These are phyloP conservation scores for Trichosporon sp. DNA, from an alignment of 1,284 basidiomycete species.

Conservation along the genomic window DNA sequence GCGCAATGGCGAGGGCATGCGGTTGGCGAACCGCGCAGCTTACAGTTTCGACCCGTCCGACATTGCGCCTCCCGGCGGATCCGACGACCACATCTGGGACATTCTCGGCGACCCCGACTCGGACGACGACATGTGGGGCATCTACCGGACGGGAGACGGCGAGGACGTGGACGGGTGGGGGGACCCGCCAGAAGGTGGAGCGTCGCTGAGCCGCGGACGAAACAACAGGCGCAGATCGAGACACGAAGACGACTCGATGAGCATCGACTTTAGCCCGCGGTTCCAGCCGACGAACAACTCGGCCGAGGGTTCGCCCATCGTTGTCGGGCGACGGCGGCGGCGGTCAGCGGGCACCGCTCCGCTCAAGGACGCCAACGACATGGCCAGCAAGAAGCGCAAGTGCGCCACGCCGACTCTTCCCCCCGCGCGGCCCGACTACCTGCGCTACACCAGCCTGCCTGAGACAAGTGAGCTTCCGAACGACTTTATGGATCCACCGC, in stretches of 20 bases:
- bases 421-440: constrained; percentile 36
- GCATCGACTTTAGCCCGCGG: constrained; percentile 2
- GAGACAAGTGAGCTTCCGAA: constrained; percentile 8
- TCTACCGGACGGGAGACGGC: constrained; percentile 5
- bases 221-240: constrained; percentile 21
- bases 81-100: constrained; percentile 50
- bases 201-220: constrained; percentile 16
- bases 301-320: background rate
- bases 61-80: constrained; percentile 15
- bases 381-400: constrained; percentile 9
- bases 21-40: background rate
- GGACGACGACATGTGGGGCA: constrained; percentile 34
- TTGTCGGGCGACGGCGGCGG: constrained; percentile 8
- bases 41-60: constrained; percentile 17
- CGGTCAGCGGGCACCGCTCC: background rate
- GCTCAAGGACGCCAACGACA: constrained; percentile 6
- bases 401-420: background rate
- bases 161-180: constrained; percentile 19
- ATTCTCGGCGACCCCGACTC: constrained; percentile 80
- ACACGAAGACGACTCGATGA: background rate
- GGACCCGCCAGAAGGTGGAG: constrained; percentile 12
- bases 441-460: constrained; percentile 49
- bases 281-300: constrained; percentile 7
- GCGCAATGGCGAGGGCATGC: constrained; percentile 2
- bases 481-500: constrained; percentile 10